Evolutionary conservation across 208 protist genomes (phyloP).

Genomic region (Porcisia hertigi): DNA sequence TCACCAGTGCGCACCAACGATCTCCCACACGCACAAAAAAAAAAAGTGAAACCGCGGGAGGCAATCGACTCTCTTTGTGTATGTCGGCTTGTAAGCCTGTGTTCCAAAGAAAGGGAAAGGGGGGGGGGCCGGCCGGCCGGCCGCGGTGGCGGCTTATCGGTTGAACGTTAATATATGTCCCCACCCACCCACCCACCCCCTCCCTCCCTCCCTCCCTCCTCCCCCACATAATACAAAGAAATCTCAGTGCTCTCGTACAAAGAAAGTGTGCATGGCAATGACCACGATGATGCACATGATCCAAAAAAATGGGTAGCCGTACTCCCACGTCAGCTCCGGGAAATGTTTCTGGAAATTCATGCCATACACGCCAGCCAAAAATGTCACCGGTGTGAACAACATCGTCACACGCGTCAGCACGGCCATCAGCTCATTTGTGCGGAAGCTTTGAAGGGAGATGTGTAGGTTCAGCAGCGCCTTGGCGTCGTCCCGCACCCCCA

Average conservation of each 20-base stretch:
- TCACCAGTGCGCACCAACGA: too few relatives aligned
- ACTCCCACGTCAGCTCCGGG: slow-evolving; percentile 72
- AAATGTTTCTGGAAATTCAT: slow-evolving; percentile 89
- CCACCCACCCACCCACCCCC: too few relatives aligned
- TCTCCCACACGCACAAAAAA: too few relatives aligned
- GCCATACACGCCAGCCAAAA: slow-evolving; percentile 88
- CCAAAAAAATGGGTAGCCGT: slow-evolving; percentile 79
- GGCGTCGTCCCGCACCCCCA: slow-evolving; percentile 83
- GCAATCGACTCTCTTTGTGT: background rate
- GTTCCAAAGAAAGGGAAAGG: background rate
- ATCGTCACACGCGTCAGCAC: slow-evolving; percentile 85
- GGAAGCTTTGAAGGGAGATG: slow-evolving; percentile 81
- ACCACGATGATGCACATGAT: slow-evolving; percentile 52
- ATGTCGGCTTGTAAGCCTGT: background rate
- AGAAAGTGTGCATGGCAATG: slow-evolving; percentile 62
- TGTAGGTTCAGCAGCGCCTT: slow-evolving; percentile 84
- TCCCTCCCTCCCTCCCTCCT: background rate
- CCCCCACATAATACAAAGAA: background rate
- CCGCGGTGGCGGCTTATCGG: too few relatives aligned
- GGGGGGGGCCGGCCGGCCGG: too few relatives aligned
- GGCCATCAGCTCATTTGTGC: slow-evolving; percentile 89
- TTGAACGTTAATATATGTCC: too few relatives aligned
- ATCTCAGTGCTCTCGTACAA: slow-evolving; percentile 32
- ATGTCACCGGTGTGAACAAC: slow-evolving; percentile 88
- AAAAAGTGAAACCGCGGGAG: background rate